phyloP scores from a whole-genome alignment of 2,329 filamentous ascomycete species.

The Colletotrichum australisinense region DNA sequence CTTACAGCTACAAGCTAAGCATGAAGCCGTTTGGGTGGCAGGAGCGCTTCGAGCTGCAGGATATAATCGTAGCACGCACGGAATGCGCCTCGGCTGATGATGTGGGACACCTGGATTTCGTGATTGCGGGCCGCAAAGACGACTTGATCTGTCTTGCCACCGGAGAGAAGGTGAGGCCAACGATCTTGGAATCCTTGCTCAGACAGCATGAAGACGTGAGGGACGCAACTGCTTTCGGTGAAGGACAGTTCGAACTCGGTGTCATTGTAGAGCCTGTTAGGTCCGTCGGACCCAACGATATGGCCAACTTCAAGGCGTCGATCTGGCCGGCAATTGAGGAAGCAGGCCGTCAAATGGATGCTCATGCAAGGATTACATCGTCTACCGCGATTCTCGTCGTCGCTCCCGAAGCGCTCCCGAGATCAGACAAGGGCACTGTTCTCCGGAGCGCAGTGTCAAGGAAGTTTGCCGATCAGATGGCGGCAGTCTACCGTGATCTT shows the following conservation, averaged over 20 bases:
- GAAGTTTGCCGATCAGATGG: slow-evolving; percentile 38
- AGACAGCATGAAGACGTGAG: slow-evolving; percentile 35
- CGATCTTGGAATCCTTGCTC: slow-evolving; percentile 38
- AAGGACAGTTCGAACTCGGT: slow-evolving; percentile 38
- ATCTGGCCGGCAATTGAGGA: slow-evolving; percentile 37
- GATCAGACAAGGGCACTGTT: slow-evolving; percentile 41
- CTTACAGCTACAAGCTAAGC: slow-evolving; percentile 37
- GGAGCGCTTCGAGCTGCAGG: no score
- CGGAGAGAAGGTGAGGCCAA: slow-evolving; percentile 41
- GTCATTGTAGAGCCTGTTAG: slow-evolving; percentile 39
- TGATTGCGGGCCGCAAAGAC: slow-evolving; percentile 46
- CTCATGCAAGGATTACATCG: slow-evolving; percentile 37
- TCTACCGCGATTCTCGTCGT: slow-evolving; percentile 38
- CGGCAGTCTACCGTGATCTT: slow-evolving; percentile 37
- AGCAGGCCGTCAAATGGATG: slow-evolving; percentile 37
- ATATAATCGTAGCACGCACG: no score
- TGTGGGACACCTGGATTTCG: background rate
- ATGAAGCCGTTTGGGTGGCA: background rate
- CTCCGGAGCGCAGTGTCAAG: slow-evolving; percentile 38
- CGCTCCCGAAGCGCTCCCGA: slow-evolving; percentile 23
- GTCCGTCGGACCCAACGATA: background rate
- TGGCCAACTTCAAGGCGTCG: slow-evolving; percentile 30
- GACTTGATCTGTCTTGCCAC: slow-evolving; percentile 41
- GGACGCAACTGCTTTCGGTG: slow-evolving; percentile 39
- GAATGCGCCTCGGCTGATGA: no score